phyloP scores from a whole-genome alignment of 2,329 filamentous ascomycete species.

The Ascochyta lentis region DNA sequence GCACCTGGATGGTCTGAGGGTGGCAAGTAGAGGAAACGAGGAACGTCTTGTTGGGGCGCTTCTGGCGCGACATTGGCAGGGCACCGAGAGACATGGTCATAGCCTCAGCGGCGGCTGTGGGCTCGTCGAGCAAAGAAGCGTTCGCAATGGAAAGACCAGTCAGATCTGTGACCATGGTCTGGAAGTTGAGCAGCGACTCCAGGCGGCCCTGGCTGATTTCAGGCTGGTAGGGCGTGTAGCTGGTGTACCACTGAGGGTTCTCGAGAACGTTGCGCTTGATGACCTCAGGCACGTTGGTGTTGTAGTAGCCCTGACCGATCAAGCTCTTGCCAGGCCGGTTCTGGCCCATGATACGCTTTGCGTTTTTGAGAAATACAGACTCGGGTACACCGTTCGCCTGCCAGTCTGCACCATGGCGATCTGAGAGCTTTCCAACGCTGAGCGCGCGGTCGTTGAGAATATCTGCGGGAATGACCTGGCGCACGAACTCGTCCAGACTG shows the following conservation, averaged over 20 bases:
- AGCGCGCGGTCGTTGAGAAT: conserved; percentile 74
- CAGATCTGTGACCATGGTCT: conserved; percentile 88
- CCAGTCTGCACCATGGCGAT: conserved; percentile 54
- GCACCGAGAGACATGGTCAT: conserved; percentile 91
- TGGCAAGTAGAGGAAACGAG: conserved; percentile 84
- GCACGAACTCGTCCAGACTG: conserved; percentile 81
- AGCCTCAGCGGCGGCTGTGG: conserved; percentile 90
- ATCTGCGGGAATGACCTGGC: conserved; percentile 80
- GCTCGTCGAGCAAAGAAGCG: conserved; percentile 88
- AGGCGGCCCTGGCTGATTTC: conserved; percentile 96
- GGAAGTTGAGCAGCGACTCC: conserved; percentile 93
- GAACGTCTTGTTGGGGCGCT: conserved; percentile 77
- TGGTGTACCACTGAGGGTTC: conserved; percentile 96
- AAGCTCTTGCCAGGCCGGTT: conserved; percentile 72
- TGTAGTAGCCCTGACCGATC: conserved; percentile 88
- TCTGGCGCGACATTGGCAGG: conserved; percentile 73
- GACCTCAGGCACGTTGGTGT: conserved; percentile 83
- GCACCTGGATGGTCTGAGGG: conserved; percentile 83
- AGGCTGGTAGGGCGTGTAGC: conserved; percentile 95
- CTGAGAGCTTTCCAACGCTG: conserved; percentile 53
- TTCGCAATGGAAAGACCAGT: conserved; percentile 89
- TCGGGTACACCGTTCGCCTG: conserved; percentile 56
- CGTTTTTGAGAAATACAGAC: conserved; percentile 62
- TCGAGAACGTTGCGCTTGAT: conserved; percentile 93
- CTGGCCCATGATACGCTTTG: conserved; percentile 63